Evolutionary conservation across 768 basidiomycete species (phyloP).

Genomic region (Mycena filopes): DNA sequence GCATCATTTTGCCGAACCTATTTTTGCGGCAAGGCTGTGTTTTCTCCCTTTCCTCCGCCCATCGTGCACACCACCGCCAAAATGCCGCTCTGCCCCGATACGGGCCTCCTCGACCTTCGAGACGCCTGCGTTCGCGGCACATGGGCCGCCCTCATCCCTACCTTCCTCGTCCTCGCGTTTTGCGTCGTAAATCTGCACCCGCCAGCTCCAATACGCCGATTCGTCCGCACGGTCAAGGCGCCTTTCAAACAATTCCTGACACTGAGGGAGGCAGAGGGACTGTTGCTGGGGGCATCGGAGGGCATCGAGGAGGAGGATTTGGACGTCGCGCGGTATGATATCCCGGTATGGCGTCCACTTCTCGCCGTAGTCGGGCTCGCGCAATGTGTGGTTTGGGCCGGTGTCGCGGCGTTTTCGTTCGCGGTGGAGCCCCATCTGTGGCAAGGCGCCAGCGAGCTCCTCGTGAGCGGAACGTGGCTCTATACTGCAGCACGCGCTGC

Average conservation of each 20-base stretch:
- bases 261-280: conserved; percentile 65
- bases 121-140: conserved; percentile 58
- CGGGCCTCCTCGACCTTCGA: conserved; percentile 49
- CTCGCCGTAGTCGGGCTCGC: conserved; percentile 65
- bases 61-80: too few relatives aligned
- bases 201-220: conserved; percentile 38
- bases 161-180: conserved; percentile 54
- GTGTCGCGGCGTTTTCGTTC: conserved; percentile 62
- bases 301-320: conserved; percentile 16
- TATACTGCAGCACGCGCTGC: conserved; percentile 73
- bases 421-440: conserved; percentile 47
- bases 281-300: conserved; percentile 40
- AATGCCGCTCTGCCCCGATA: too few relatives aligned
- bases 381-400: conserved; percentile 68
- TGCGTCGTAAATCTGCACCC: conserved; percentile 45
- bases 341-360: conserved; percentile 70
- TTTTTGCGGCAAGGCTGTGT: too few relatives aligned
- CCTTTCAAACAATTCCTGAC: conserved; percentile 58
- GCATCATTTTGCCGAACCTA: too few relatives aligned
- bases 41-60: too few relatives aligned
- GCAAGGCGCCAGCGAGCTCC: conserved; percentile 51
- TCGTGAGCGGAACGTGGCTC: conserved; percentile 70
- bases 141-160: conserved; percentile 61
- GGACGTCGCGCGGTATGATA: conserved; percentile 29
- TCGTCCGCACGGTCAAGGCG: conserved; percentile 37